A percentile compares a stretch with the other conserved stretches of the same genome.
phyloP scores from a whole-genome alignment of 1,284 basidiomycete species.

The Inonotus obliquus region DNA sequence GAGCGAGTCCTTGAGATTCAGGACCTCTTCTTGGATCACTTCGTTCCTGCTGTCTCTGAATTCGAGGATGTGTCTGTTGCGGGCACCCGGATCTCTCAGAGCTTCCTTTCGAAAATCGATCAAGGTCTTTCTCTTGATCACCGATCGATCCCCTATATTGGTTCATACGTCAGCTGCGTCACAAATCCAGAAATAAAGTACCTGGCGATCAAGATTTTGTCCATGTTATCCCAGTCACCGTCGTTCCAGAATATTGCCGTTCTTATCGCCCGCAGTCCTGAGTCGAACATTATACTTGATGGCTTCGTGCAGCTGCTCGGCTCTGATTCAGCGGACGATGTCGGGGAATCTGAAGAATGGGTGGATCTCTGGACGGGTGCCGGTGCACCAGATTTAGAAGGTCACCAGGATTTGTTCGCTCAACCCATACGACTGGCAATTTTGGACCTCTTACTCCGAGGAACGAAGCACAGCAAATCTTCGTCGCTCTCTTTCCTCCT shows the following conservation, averaged over 20 bases:
- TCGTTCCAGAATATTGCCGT: conserved; percentile 70
- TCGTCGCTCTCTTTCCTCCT: conserved; percentile 88
- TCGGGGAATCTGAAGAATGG: conserved; percentile 50
- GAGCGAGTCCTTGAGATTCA: conserved; percentile 83
- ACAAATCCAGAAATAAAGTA: conserved; percentile 72
- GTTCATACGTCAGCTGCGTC: conserved; percentile 74
- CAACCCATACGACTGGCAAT: conserved; percentile 77
- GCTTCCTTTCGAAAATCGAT: conserved; percentile 72
- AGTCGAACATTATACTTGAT: conserved; percentile 82
- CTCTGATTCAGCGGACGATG: conserved; percentile 56
- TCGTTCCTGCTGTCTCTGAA: conserved; percentile 76
- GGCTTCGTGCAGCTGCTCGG: conserved; percentile 74
- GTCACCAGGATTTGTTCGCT: conserved; percentile 42
- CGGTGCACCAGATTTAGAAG: conserved; percentile 54
- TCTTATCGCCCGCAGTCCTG: conserved; percentile 77
- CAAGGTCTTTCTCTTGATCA: conserved; percentile 76
- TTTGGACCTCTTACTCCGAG: conserved; percentile 83
- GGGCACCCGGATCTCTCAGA: conserved; percentile 54
- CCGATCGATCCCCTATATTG: conserved; percentile 79
- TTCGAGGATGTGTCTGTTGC: conserved; percentile 51
- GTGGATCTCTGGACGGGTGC: conserved; percentile 66
- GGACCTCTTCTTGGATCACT: conserved; percentile 84
- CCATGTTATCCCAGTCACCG: conserved; percentile 56
- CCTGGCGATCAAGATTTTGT: conserved; percentile 77
- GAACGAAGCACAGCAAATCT: conserved; percentile 69